Conservation (phyloP, 768 basidiomycete genomes). For the Mycena leptocephala region DNA sequence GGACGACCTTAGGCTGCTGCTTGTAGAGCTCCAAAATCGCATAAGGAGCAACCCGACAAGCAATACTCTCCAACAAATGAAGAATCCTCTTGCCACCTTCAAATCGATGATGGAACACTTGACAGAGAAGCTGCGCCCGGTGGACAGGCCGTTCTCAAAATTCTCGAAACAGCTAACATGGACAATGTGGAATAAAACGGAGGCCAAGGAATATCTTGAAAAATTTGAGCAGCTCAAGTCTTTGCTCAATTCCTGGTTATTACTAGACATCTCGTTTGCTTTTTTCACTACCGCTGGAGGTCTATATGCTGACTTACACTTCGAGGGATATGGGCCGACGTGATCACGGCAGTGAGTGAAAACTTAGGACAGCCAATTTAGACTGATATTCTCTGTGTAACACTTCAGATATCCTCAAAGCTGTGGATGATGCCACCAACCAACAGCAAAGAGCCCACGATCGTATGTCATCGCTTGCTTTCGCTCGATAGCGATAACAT, state of each 20-base stretch:
- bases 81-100: background rate
- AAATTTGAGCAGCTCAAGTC: background rate
- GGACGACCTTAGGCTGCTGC: background rate
- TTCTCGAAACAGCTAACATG: background rate
- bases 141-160: background rate
- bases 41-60: background rate
- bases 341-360: background rate
- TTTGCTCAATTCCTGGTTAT: background rate
- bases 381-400: too few species aligned
- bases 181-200: background rate
- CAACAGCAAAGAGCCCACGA: too few species aligned
- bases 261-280: background rate
- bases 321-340: background rate
- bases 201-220: background rate
- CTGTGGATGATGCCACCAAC: too few species aligned
- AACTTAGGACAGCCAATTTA: too few species aligned
- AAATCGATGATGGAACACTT: background rate
- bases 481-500: too few species aligned
- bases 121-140: background rate
- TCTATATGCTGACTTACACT: background rate
- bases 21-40: background rate
- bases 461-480: too few species aligned
- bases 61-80: background rate
- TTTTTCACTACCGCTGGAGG: background rate
- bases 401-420: too few species aligned